Evolutionary conservation across 345 rosid species (phyloP).

Genomic region (Bruguiera parviflora): DNA sequence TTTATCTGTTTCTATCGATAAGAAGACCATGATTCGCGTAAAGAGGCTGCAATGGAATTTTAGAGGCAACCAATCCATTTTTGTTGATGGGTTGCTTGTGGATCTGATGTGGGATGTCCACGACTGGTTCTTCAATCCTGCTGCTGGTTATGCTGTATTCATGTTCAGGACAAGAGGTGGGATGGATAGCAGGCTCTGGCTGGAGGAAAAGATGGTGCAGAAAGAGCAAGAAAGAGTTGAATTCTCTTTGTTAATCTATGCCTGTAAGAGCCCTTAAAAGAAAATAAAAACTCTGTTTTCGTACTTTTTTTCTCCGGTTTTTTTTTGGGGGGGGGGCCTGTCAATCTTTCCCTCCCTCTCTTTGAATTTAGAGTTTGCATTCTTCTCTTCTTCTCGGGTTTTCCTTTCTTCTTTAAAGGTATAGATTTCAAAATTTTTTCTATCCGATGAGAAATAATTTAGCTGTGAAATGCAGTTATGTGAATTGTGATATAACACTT

Average conservation of each 20-base stretch:
- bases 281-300: slow-evolving; percentile 7
- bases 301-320: neutral
- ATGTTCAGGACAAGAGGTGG: slow-evolving; percentile 88
- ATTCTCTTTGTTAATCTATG: slow-evolving; percentile 78
- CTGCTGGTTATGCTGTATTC: slow-evolving; percentile 65
- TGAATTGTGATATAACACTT: slow-evolving; percentile 12
- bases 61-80: slow-evolving; percentile 85
- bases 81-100: slow-evolving; percentile 70
- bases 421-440: slow-evolving; percentile 37
- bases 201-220: slow-evolving; percentile 59
- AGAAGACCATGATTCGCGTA: slow-evolving; percentile 66
- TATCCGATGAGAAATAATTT: slow-evolving; percentile 16
- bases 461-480: slow-evolving; percentile 23
- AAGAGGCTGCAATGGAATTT: slow-evolving; percentile 92
- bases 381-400: neutral
- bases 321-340: neutral
- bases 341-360: neutral
- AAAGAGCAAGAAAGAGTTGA: slow-evolving; percentile 58
- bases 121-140: slow-evolving; percentile 75
- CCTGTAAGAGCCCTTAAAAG: slow-evolving; percentile 52
- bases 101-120: slow-evolving; percentile 97
- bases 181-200: slow-evolving; percentile 61
- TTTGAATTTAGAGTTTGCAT: neutral
- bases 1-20: slow-evolving; percentile 62
- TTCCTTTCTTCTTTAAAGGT: slow-evolving; percentile 34